phyloP scores from a whole-genome alignment of 108 stramenopile species.

The Skeletonema costatum region DNA sequence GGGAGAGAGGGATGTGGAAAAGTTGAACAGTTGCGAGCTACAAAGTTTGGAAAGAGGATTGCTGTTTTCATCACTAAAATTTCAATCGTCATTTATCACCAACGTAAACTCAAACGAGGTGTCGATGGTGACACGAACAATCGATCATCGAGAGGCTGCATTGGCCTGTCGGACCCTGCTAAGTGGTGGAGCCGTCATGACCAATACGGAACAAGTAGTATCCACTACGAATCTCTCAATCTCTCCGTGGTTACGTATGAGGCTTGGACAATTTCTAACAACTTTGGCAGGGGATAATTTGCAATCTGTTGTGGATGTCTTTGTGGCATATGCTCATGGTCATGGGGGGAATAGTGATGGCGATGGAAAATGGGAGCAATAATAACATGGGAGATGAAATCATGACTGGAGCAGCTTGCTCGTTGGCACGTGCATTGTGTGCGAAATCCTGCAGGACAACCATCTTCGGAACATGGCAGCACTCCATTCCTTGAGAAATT shows the following conservation, averaged over 20 bases:
- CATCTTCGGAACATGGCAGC: neutral
- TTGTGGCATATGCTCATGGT: slow-evolving; percentile 54
- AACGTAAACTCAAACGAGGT: neutral
- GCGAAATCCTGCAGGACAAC: slow-evolving; percentile 27
- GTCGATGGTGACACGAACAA: neutral
- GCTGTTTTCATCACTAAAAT: slow-evolving; percentile 18
- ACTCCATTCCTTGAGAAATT: slow-evolving; percentile 25
- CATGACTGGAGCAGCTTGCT: slow-evolving; percentile 59
- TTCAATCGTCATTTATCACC: slow-evolving; percentile 10
- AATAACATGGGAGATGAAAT: slow-evolving; percentile 18
- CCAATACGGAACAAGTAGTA: neutral
- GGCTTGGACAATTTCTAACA: slow-evolving; percentile 60
- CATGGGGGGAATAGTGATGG: slow-evolving; percentile 4
- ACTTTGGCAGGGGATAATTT: slow-evolving; percentile 61
- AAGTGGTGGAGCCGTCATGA: slow-evolving; percentile 41
- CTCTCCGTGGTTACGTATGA: slow-evolving; percentile 66
- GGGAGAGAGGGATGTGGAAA: slow-evolving; percentile 6
- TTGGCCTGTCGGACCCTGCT: slow-evolving; percentile 38
- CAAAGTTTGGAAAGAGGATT: slow-evolving; percentile 16
- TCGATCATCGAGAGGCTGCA: slow-evolving; percentile 48
- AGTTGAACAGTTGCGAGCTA: slow-evolving; percentile 10
- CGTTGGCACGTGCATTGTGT: slow-evolving; percentile 65
- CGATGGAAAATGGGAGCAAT: neutral
- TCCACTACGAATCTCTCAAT: slow-evolving; percentile 9
- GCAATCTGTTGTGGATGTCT: slow-evolving; percentile 72